Evolutionary conservation across 106 monocot genomes (phyloP), one percentile per base, ranked within the genome.

Genomic region (Dendrobium officinale): DNA sequence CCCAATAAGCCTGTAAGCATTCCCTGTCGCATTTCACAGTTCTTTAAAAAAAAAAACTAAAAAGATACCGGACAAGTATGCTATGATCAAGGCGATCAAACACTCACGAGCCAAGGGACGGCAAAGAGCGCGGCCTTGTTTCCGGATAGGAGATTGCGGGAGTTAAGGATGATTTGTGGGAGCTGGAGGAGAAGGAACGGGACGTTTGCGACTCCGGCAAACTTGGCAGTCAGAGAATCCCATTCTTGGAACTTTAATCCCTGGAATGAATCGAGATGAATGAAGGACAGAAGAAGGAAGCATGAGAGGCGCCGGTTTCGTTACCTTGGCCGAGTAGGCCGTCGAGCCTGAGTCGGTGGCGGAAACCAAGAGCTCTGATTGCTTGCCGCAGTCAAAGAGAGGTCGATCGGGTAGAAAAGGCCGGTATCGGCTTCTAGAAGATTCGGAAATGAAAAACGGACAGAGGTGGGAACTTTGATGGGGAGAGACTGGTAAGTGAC

Each of bases 151-250:
- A 96, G 96, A 80, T 96, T 96, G 10, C 85, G 92, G 20, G 88
- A 82, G 75, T 90, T 90, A 73, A 96, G 96, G 16, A 90, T 18
- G 58, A 96, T 96, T 84, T 96, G 96, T 3, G 96, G 93, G 47
- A 96, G 87, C 88, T 96, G 96, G 29, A 96, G 88, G 55, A 96
- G 87, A 45, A 96, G 87, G 80, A 96, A 96, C 5, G 93, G 96
- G 19, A 89, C 51, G 55, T 93, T 96, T 29, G 96, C 92, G 4
- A 90, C 84, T 16, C 86, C 95, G 73, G 95, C 93, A 48, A 93
- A 93, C 70, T 87, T 91, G 42, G 91, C 86, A 24, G 93, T 96
- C 77, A 87, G 7, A 67, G 91, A 91, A 75, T 96, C 93, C 96
- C 93, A 96, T 87, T 90, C 77, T 33, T 83, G 72, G 67, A 88